Base-by-base conservation (phyloP, 2,329 filamentous ascomycete genomes). In the Aspergillus carbonarius region DNA sequence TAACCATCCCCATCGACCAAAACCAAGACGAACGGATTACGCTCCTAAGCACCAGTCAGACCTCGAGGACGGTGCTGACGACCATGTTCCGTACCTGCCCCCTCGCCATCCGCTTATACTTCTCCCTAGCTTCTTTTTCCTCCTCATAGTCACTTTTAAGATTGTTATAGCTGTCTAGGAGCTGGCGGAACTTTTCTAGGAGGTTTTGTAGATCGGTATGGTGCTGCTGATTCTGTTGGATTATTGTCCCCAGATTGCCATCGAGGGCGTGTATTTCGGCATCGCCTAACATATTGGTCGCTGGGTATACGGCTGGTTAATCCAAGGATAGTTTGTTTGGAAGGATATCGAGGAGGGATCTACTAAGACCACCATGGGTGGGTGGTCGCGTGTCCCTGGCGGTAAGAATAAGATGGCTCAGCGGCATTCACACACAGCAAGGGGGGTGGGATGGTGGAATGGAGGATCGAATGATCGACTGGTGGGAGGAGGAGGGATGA, bases 1-100 rank as follows among this genome's bases (percentile, higher is more conserved):
- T 87, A 87, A 49, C 83, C 83, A 70, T 88, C 85, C 18, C 85
- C 86, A 57, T 88, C 85, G 12, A 88, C 74, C 0, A 88, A 74
- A 6, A 88, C 81, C 2, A 88, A 75, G 1, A 84, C 83, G 63
- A 87, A 88, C 0, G 84, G 81, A 60, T 83, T 83, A 18, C 81
- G 79, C 23, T 83, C 74, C 66, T 79, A 67, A 27, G 66, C 59
- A 8, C 18, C 49, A 30, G 48, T 66, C 32, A 60, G 55, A 58
- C 44, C 46, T 40, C 32, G 17, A 13, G 42, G 39, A 35, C 23
- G 5, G 32, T 32, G 34, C 25, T 42, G 25, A 17, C 39, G 44
- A 18, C n/a, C 13, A 50, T 34, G 42, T 32, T 57, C 30, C 65
- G 23, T 68, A 72, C 79, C 63, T 79, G 74, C 12, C 75, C 77